Conservation (phyloP, 106 monocot species). For the Vanilla planifolia region DNA sequence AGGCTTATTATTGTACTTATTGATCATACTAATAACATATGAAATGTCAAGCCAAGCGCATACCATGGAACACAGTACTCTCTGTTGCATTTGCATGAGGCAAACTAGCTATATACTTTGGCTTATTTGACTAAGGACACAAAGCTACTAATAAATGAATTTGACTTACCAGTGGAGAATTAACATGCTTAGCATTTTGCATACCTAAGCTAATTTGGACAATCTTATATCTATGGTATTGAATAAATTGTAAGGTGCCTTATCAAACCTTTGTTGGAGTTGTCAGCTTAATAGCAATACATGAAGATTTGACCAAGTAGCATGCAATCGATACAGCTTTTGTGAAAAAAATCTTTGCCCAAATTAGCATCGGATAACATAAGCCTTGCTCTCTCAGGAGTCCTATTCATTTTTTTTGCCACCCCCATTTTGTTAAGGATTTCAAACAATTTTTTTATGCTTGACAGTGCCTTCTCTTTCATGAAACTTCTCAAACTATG, state of each 20-base stretch:
- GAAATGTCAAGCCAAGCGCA: too few relatives aligned
- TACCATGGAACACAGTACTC: too few relatives aligned
- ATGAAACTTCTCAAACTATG: slow-evolving; percentile 13
- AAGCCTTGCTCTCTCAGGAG: slow-evolving; percentile 1
- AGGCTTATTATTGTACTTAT: too few relatives aligned
- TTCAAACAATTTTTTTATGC: slow-evolving; percentile 4
- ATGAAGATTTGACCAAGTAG: slow-evolving; percentile 21
- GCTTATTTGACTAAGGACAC: too few relatives aligned
- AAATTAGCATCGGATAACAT: slow-evolving; percentile 16
- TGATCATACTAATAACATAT: too few relatives aligned
- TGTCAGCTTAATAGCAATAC: slow-evolving; percentile 6
- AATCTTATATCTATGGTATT: slow-evolving; percentile 23
- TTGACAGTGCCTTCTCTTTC: slow-evolving; percentile 7
- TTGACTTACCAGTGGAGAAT: too few relatives aligned
- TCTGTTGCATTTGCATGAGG: too few relatives aligned
- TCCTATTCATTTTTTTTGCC: slow-evolving; percentile 24
- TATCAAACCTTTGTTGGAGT: slow-evolving; percentile 17
- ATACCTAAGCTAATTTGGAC: slow-evolving; percentile 22
- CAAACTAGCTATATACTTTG: too few relatives aligned
- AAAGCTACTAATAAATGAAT: too few relatives aligned
- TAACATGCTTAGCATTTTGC: too few relatives aligned
- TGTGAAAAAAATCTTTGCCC: slow-evolving; percentile 5
- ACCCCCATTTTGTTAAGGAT: slow-evolving; percentile 20
- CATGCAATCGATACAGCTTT: slow-evolving; percentile 10
- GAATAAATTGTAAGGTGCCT: slow-evolving; percentile 22